Percentiles rank a stretch among this genome's conserved stretches.
These are phyloP conservation scores for Podaxis sp. DNA, from an alignment of 768 basidiomycete species.

Conservation along the genomic window DNA sequence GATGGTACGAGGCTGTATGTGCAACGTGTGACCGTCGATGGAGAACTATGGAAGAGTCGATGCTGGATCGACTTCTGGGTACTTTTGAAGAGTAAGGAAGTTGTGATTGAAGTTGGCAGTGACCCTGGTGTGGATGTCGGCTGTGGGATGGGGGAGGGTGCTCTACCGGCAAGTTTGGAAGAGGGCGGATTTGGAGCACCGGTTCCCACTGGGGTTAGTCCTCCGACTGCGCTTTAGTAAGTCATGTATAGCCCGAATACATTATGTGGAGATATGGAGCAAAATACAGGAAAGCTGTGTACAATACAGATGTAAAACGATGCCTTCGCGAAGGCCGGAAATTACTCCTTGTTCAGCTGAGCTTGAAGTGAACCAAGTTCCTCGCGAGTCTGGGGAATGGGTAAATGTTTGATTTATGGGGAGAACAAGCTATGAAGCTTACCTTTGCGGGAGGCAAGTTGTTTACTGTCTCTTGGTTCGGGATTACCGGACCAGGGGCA, in stretches of 20 bases:
- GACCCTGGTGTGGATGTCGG: slow-evolving; percentile 37
- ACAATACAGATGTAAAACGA: not conserved
- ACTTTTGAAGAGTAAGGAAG: slow-evolving; percentile 41
- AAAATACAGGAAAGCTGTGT: not conserved
- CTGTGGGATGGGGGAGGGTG: slow-evolving; percentile 33
- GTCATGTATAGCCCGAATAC: not conserved
- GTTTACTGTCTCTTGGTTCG: slow-evolving; percentile 41
- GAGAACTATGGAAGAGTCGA: slow-evolving; percentile 31
- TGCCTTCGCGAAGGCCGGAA: not conserved
- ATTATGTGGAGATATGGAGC: not conserved
- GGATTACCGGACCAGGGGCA: slow-evolving; percentile 52
- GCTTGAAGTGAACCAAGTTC: slow-evolving; percentile 33
- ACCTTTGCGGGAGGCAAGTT: slow-evolving; percentile 51
- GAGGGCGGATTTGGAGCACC: slow-evolving; percentile 39
- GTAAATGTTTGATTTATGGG: not conserved
- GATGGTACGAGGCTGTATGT: slow-evolving; percentile 42
- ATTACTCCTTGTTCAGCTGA: not conserved
- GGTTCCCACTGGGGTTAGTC: not conserved
- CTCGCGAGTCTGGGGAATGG: slow-evolving; percentile 45
- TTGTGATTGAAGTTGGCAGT: slow-evolving; percentile 44
- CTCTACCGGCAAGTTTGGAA: slow-evolving; percentile 40
- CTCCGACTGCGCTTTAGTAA: not conserved
- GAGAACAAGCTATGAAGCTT: slow-evolving; percentile 16
- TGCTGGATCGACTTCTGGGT: slow-evolving; percentile 48
- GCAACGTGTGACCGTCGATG: slow-evolving; percentile 44